Percentiles rank a stretch among this genome's conserved stretches.
phyloP scores from a whole-genome alignment of 176 grass and related monocot genomes.

The Raddia distichophylla region DNA sequence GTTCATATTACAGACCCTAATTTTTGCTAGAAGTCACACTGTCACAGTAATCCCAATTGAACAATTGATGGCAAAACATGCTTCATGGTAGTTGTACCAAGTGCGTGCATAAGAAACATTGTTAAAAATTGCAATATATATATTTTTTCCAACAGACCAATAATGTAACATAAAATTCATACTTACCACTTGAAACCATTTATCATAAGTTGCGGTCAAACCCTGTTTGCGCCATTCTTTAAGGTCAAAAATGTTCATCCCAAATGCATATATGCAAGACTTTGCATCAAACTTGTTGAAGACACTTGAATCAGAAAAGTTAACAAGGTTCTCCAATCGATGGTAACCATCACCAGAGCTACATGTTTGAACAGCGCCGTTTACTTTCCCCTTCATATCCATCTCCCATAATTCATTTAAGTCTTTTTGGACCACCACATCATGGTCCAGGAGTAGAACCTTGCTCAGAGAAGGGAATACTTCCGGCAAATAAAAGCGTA shows the following conservation, averaged over 20 bases:
- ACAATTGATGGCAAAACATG: not conserved
- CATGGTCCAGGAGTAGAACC: slow-evolving; percentile 89
- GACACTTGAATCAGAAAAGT: slow-evolving; percentile 67
- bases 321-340: slow-evolving; percentile 65
- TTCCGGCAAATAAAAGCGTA: slow-evolving; percentile 92
- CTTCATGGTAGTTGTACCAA: not conserved
- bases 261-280: slow-evolving; percentile 71
- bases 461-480: slow-evolving; percentile 80
- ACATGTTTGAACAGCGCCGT: slow-evolving; percentile 66
- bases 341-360: slow-evolving; percentile 34
- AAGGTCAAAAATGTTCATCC: slow-evolving; percentile 89
- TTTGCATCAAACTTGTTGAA: slow-evolving; percentile 59
- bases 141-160: not conserved
- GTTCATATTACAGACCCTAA: not conserved
- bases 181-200: slow-evolving; percentile 76
- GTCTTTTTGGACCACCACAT: slow-evolving; percentile 82
- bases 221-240: slow-evolving; percentile 67
- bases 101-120: not conserved
- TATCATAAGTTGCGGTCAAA: slow-evolving; percentile 56
- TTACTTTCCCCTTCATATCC: slow-evolving; percentile 74
- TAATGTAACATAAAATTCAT: not conserved
- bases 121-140: not conserved
- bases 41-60: not conserved
- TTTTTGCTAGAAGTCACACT: not conserved
- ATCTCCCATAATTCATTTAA: slow-evolving; percentile 62